These are phyloP conservation scores for Candida dajiaensis DNA, from an alignment of 805 yeast genomes.

Conservation along the genomic window DNA sequence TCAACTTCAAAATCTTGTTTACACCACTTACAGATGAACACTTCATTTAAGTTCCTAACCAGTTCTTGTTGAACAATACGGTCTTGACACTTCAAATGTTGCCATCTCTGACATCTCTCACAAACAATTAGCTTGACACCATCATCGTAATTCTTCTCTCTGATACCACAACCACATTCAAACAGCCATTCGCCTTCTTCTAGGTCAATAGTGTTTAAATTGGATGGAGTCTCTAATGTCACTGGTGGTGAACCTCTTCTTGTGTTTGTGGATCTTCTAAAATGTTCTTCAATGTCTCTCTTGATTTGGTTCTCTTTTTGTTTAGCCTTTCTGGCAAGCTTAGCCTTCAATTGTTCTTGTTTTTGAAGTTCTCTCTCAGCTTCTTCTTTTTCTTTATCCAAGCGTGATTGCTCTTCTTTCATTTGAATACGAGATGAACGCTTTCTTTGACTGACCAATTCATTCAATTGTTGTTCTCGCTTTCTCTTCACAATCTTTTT, in stretches of 20 bases:
- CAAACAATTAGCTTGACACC: conserved; percentile 30
- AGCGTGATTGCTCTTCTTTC: conserved; percentile 50
- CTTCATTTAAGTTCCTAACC: conserved; percentile 21
- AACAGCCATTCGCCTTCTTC: conserved; percentile 33
- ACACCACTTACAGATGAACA: conserved; percentile 25
- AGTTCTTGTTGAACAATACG: conserved; percentile 23
- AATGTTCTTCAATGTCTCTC: conserved; percentile 21
- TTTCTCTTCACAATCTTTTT: conserved; percentile 47
- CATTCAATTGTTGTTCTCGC: conserved; percentile 59
- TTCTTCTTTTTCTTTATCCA: conserved; percentile 38
- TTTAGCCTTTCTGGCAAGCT: conserved; percentile 29
- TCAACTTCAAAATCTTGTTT: conserved; percentile 21
- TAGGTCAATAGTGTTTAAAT: conserved; percentile 20
- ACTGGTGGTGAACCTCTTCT: conserved; percentile 13
- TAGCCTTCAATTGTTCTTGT: conserved; percentile 36
- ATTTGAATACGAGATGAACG: conserved; percentile 71
- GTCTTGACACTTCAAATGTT: conserved; percentile 31
- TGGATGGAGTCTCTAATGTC: conserved; percentile 25
- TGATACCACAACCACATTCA: conserved; percentile 32
- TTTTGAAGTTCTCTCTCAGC: conserved; percentile 14
- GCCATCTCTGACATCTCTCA: conserved; percentile 33
- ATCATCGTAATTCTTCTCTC: conserved; percentile 30
- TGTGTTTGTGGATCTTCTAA: conserved; percentile 12
- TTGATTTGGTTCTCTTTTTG: conserved; percentile 17
- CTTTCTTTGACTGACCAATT: conserved; percentile 60